These are phyloP conservation scores for Albatrellus sp. DNA, from an alignment of 1,284 basidiomycete species.

Conservation along the genomic window DNA sequence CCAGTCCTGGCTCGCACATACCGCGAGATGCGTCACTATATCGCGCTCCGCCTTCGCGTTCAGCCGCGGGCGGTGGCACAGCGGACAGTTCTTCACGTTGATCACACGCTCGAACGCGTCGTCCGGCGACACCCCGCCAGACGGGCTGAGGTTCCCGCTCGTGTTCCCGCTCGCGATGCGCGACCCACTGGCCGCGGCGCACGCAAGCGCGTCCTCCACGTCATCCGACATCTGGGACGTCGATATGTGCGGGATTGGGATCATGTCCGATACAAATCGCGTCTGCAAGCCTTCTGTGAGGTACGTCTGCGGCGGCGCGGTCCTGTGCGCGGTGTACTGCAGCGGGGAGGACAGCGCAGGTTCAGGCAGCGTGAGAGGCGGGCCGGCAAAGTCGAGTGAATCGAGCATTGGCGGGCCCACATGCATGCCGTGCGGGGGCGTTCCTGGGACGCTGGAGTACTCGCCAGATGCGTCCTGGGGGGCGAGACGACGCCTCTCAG, in stretches of 20 bases:
- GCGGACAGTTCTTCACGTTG: conserved; percentile 87
- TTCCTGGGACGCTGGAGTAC: conserved; percentile 29
- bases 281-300: conserved; percentile 33
- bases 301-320: conserved; percentile 13
- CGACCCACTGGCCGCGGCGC: conserved; percentile 11
- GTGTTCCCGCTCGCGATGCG: conserved; percentile 9
- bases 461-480: conserved; percentile 19
- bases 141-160: too few species aligned
- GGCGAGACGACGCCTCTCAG: conserved; percentile 55
- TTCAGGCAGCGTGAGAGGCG: conserved; percentile 20
- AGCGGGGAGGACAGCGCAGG: conserved; percentile 1
- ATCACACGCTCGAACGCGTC: conserved; percentile 79
- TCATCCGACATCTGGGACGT: conserved; percentile 29
- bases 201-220: conserved; percentile 27
- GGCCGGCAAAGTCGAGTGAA: conserved; percentile 55
- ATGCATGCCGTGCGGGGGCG: conserved; percentile 25
- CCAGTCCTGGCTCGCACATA: conserved; percentile 93
- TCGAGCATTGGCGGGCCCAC: conserved; percentile 35
- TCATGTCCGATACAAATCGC: not conserved
- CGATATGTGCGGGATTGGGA: conserved; percentile 12
- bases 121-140: conserved; percentile 8
- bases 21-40: conserved; percentile 86
- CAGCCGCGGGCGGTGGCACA: conserved; percentile 83
- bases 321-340: conserved; percentile 11
- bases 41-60: conserved; percentile 84